phyloP scores from a whole-genome alignment of 768 basidiomycete genomes.

The Termitomyces sp. region DNA sequence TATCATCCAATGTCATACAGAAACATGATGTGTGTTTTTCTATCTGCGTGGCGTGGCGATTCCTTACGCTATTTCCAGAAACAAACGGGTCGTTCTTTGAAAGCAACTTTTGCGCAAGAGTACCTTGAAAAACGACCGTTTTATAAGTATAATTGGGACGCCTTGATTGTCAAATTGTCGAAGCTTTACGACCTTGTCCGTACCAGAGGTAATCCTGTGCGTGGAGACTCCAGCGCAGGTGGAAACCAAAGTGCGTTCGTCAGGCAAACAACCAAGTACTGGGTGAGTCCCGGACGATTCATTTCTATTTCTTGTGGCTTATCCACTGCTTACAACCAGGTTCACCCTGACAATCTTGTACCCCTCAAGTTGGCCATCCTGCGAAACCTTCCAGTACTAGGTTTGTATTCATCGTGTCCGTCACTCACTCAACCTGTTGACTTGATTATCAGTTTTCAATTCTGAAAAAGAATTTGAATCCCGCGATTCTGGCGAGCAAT shows the following conservation, averaged over 20 bases:
- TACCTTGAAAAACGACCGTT: slow-evolving; percentile 95
- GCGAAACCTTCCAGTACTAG: slow-evolving; percentile 89
- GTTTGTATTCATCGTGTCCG: slow-evolving; percentile 33
- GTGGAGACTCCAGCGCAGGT: slow-evolving; percentile 92
- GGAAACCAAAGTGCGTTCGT: slow-evolving; percentile 97
- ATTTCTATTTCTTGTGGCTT: neutral
- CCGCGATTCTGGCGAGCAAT: slow-evolving; percentile 67
- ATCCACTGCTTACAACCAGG: slow-evolving; percentile 25
- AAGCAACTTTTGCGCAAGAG: slow-evolving; percentile 84
- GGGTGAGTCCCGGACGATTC: slow-evolving; percentile 53
- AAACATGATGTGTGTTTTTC: slow-evolving; percentile 81
- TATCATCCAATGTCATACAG: slow-evolving; percentile 31
- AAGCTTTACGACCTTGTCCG: slow-evolving; percentile 93
- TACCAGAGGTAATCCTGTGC: slow-evolving; percentile 90
- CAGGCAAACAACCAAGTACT: slow-evolving; percentile 98
- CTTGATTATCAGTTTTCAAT: slow-evolving; percentile 69
- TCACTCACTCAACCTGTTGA: neutral
- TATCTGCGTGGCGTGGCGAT: neutral
- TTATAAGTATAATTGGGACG: slow-evolving; percentile 96
- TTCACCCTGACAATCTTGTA: slow-evolving; percentile 93
- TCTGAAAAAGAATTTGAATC: slow-evolving; percentile 88
- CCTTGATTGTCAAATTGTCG: slow-evolving; percentile 93
- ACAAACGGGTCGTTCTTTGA: slow-evolving; percentile 82
- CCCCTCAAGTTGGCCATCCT: slow-evolving; percentile 92
- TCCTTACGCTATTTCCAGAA: slow-evolving; percentile 51